phyloP scores from a whole-genome alignment of 371 early-diverging fungal species.

The Enterospora canceri region DNA sequence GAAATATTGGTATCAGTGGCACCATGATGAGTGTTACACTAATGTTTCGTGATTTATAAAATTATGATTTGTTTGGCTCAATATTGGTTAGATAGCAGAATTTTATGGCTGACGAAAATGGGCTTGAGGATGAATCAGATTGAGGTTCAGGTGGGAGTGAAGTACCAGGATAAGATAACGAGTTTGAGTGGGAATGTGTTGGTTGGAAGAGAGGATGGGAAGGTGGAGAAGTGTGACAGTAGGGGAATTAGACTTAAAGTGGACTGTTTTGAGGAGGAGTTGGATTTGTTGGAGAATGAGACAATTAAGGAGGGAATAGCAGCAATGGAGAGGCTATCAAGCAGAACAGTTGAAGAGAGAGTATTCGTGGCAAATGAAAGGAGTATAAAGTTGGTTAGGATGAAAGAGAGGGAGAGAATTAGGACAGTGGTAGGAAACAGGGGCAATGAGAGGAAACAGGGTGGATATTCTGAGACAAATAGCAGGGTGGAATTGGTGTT shows the following conservation, averaged over 20 bases:
- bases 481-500: constrained; percentile 13
- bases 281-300: constrained; percentile 68
- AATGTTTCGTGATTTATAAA: too few relatives aligned
- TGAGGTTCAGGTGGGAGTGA: too few relatives aligned
- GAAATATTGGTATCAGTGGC: too few relatives aligned
- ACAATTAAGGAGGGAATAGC: constrained; percentile 97
- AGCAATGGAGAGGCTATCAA: constrained; percentile 74
- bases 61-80: too few relatives aligned
- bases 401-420: constrained; percentile 22
- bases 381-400: constrained; percentile 41
- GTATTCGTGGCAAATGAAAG: constrained; percentile 47
- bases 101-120: too few relatives aligned
- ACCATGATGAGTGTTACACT: too few relatives aligned
- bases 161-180: too few relatives aligned
- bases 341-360: constrained; percentile 32
- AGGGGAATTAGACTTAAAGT: background rate
- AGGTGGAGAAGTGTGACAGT: background rate
- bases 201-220: constrained; percentile 20
- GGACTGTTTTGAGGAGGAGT: background rate
- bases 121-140: too few relatives aligned
- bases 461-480: background rate
- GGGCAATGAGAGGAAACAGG: background rate
- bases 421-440: background rate
- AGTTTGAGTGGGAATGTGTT: constrained; percentile 2
- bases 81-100: too few relatives aligned